Conservation (phyloP, 352 stramenopile genomes). For the Pythium angustatum region DNA sequence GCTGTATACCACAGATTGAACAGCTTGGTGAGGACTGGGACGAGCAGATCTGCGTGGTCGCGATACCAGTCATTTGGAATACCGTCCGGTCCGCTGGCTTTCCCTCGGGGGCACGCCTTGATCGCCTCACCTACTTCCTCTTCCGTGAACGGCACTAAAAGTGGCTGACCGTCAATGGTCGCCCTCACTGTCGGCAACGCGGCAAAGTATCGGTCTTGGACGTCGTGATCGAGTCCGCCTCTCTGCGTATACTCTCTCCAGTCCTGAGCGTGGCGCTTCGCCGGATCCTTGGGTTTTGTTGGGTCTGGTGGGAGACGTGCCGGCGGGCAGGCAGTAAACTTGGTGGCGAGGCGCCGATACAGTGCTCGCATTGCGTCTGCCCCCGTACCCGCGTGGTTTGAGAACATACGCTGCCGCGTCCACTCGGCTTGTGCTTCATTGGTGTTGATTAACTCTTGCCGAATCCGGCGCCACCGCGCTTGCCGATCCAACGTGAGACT, state of each 20-base stretch:
- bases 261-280: background rate
- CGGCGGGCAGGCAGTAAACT: background rate
- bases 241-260: background rate
- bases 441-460: background rate
- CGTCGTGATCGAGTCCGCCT: background rate
- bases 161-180: background rate
- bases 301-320: background rate
- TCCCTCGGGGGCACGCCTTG: conserved; percentile 1
- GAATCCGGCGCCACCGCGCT: background rate
- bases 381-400: background rate
- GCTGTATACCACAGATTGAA: background rate
- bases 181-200: background rate
- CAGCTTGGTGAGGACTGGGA: background rate
- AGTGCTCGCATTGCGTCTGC: background rate
- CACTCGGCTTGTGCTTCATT: background rate
- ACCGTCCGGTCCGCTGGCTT: conserved; percentile 20
- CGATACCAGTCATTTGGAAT: conserved; percentile 24
- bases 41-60: background rate
- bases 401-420: background rate
- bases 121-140: background rate
- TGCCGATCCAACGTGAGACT: background rate
- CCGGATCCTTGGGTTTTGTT: too few relatives aligned
- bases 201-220: background rate
- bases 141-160: background rate
- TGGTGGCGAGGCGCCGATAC: background rate